Evolutionary conservation across 2,329 filamentous ascomycete genomes (phyloP), one percentile per base, ranked within the genome.

Genomic region (Fusarium ramigenum): DNA sequence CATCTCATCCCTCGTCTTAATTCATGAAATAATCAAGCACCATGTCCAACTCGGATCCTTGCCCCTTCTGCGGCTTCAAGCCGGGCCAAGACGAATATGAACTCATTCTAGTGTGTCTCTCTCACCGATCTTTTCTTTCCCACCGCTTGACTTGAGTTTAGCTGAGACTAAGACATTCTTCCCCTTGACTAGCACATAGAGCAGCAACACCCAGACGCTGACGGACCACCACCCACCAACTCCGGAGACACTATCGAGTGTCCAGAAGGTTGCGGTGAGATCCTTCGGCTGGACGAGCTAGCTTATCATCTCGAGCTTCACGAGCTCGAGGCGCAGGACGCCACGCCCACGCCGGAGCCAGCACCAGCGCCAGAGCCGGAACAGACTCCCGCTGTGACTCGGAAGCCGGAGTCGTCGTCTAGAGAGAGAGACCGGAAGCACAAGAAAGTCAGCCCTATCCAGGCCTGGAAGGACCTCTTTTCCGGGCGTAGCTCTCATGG

Each of bases 231-330:
- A 39, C 73, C 72, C 32, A 59, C 54, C 16, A 44, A 56, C 32
- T 34, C 50, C n/a, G 59, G 71, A 12, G 68, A 72, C 6, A 34
- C 69, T 2, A 59, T 75, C 7, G 28, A 62, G 34, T 78, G 77
- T 50, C 75, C 75, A 4, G 67, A 75, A 32, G 87, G 85, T 28
- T 93, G 91, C 77, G 88, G 87, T 37, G 90, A 93, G 78, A 78
- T 84, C n/a, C 49, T 78, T 39, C 36, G 60, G n/a, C 57, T 57
- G 11, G 75, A 76, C n/a, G 77, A 78, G 34, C 47, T 78, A 49
- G 66, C 66, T 23, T 76, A 67, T 39, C 77, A 78, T 40, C 60
- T 78, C 7, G 71, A 78, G 54, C 77, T 78, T 36, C 77, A 78
- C 60, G 70, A 75, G 56, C 75, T 78, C 30, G 77, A 78, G 49